These are phyloP conservation scores for Diplodia corticola DNA, from an alignment of 2,329 filamentous ascomycete species.

Conservation along the genomic window DNA sequence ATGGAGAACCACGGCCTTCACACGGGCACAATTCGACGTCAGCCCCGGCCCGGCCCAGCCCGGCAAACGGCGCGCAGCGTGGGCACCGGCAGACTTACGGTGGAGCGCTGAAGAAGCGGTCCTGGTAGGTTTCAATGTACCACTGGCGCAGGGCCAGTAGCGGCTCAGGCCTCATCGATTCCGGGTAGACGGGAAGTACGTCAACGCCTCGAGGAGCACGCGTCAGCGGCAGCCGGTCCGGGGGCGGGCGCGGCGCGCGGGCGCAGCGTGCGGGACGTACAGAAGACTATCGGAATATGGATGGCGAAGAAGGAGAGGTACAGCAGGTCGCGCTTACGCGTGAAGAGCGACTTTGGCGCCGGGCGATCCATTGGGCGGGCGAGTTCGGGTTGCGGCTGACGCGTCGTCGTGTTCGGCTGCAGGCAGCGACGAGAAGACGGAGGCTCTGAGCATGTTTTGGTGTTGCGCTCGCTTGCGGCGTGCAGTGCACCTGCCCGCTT, in stretches of 20 bases:
- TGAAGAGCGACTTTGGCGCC: constrained; percentile 30
- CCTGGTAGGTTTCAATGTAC: constrained; percentile 62
- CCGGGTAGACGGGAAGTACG: constrained; percentile 60
- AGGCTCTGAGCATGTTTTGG: constrained; percentile 1
- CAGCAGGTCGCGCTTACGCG: constrained; percentile 47
- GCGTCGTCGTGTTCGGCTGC: constrained; percentile 7
- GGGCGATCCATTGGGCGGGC: not conserved
- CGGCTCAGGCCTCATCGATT: constrained; percentile 50
- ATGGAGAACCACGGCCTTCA: constrained; percentile 54
- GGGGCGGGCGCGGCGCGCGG: constrained; percentile 15
- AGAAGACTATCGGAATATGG: constrained; percentile 62
- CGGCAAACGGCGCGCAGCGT: not conserved
- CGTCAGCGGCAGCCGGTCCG: constrained; percentile 16
- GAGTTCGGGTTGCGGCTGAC: not conserved
- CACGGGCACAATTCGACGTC: not conserved
- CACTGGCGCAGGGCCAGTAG: constrained; percentile 54
- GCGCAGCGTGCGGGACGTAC: constrained; percentile 46
- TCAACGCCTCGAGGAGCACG: constrained; percentile 55
- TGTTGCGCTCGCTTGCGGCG: constrained; percentile 4
- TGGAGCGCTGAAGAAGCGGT: constrained; percentile 62
- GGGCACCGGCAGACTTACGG: constrained; percentile 42
- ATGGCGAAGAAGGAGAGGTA: constrained; percentile 63
- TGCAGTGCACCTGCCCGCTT: not conserved
- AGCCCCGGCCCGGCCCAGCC: not conserved
- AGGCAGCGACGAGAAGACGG: not conserved